These are phyloP conservation scores for Pycnococcus provasolii DNA, from an alignment of 139 green algal species.

Conservation along the genomic window DNA sequence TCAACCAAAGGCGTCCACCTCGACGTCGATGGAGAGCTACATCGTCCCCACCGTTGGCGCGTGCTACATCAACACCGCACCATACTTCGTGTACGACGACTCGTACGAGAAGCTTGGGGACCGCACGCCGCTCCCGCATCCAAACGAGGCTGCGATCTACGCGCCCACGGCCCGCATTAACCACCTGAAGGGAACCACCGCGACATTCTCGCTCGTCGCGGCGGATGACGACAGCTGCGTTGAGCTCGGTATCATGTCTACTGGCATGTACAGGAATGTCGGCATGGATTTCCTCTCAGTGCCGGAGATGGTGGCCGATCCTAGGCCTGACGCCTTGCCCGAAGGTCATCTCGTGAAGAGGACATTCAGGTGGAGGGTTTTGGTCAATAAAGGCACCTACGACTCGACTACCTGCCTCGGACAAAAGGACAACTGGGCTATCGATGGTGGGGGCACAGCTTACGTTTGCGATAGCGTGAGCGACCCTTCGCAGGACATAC, in stretches of 20 bases:
- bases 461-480: no score
- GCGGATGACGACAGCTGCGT: conserved; percentile 17
- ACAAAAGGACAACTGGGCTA: conserved; percentile 10
- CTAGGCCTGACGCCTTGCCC: no score
- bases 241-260: conserved; percentile 15
- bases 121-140: not conserved
- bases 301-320: no score
- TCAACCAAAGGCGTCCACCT: not conserved
- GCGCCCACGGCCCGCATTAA: not conserved
- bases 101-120: not conserved
- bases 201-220: conserved; percentile 10
- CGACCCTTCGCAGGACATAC: conserved; percentile 1
- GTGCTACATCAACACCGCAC: conserved; percentile 23
- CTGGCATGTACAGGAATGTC: not conserved
- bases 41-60: conserved; percentile 16
- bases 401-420: no score
- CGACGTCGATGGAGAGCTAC: no score
- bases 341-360: no score
- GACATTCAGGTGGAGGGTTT: no score
- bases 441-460: no score
- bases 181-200: not conserved
- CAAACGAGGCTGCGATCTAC: not conserved
- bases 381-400: no score
- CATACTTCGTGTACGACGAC: conserved; percentile 18
- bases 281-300: no score